Conservation (phyloP, 2,329 filamentous ascomycete species). For the Neofusicoccum sp. region DNA sequence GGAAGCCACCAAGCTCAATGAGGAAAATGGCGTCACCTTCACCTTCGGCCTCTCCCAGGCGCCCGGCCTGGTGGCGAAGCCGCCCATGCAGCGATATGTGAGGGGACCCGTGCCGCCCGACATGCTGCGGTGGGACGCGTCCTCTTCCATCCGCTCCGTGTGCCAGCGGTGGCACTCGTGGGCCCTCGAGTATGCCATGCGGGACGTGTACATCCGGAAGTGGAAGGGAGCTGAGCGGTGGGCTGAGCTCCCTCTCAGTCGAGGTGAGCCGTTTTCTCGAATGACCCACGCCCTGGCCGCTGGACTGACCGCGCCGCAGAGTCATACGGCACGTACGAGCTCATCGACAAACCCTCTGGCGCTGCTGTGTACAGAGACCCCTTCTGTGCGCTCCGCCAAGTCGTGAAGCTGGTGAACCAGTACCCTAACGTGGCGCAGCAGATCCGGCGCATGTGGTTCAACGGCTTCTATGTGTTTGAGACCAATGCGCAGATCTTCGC, state of each 20-base stretch:
- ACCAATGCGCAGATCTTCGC: slow-evolving; percentile 51
- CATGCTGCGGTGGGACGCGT: slow-evolving; percentile 52
- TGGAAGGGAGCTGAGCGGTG: slow-evolving; percentile 55
- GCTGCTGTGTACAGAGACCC: slow-evolving; percentile 51
- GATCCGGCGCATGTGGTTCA: slow-evolving; percentile 55
- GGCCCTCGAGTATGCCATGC: slow-evolving; percentile 51
- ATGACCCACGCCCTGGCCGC: neutral
- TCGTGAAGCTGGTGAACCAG: slow-evolving; percentile 45
- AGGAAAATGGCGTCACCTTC: slow-evolving; percentile 47
- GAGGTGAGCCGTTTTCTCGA: slow-evolving; percentile 23
- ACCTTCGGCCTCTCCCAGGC: slow-evolving; percentile 55
- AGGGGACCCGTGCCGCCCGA: slow-evolving; percentile 52
- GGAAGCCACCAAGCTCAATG: slow-evolving; percentile 48
- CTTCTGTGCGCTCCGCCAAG: slow-evolving; percentile 49
- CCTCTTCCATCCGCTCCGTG: slow-evolving; percentile 48
- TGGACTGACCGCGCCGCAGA: slow-evolving; percentile 23
- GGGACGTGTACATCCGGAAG: slow-evolving; percentile 50
- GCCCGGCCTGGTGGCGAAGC: slow-evolving; percentile 45
- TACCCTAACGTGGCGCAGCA: slow-evolving; percentile 47
- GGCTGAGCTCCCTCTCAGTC: slow-evolving; percentile 47
- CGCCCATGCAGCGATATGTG: slow-evolving; percentile 49
- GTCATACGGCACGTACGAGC: slow-evolving; percentile 48
- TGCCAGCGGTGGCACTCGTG: slow-evolving; percentile 54
- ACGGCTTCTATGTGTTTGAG: slow-evolving; percentile 53
- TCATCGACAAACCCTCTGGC: slow-evolving; percentile 47